These are phyloP conservation scores for Cladobotryum mycophilum DNA, from an alignment of 2,329 filamentous ascomycete species.

Conservation along the genomic window DNA sequence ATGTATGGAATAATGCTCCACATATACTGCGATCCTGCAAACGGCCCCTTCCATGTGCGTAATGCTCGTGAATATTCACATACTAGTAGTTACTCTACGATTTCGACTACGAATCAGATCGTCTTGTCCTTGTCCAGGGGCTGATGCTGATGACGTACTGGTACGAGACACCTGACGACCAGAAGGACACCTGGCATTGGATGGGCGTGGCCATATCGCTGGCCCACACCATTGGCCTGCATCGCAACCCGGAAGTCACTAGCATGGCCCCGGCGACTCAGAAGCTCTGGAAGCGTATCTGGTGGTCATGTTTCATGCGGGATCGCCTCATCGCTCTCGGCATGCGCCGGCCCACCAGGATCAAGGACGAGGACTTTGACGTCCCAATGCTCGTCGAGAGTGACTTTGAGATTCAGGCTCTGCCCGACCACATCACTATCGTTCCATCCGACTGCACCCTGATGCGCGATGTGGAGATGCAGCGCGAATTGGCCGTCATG, in stretches of 20 bases:
- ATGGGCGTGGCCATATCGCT: constrained; percentile 93
- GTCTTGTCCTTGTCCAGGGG: constrained; percentile 81
- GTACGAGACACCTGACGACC: constrained; percentile 94
- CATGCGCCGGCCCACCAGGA: constrained; percentile 86
- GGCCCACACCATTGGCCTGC: constrained; percentile 86
- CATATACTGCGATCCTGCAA: too few relatives aligned
- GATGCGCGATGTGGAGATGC: constrained; percentile 64
- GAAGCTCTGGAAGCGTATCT: constrained; percentile 88
- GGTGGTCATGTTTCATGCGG: constrained; percentile 97
- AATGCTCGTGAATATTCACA: constrained; percentile 19
- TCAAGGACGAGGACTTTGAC: constrained; percentile 90
- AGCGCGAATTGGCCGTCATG: constrained; percentile 75
- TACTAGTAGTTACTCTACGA: constrained; percentile 70
- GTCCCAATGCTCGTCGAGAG: constrained; percentile 80
- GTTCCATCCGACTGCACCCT: constrained; percentile 65
- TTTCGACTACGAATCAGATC: constrained; percentile 89
- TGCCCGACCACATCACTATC: constrained; percentile 61
- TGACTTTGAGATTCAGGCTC: constrained; percentile 73
- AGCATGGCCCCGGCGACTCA: constrained; percentile 68
- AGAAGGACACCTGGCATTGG: constrained; percentile 98
- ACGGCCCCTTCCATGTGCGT: background rate
- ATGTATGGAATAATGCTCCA: too few relatives aligned
- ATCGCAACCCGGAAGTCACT: constrained; percentile 74
- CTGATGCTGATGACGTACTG: constrained; percentile 92
- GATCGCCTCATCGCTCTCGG: constrained; percentile 88